Percentiles rank a stretch among this genome's conserved stretches.
phyloP scores from a whole-genome alignment of 73 alveolate genomes.

The Paramecium tetraurelia region DNA sequence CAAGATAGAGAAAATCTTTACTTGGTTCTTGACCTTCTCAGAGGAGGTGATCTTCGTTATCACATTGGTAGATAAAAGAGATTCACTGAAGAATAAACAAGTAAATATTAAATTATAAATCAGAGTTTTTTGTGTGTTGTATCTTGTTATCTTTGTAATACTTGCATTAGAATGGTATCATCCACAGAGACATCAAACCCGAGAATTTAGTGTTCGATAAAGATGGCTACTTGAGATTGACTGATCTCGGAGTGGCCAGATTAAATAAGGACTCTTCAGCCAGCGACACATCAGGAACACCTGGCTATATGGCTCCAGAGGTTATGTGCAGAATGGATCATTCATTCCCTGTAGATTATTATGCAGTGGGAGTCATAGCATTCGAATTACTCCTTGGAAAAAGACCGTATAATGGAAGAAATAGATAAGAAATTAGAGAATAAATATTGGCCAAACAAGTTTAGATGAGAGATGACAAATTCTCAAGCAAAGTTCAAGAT shows the following conservation, averaged over 20 bases:
- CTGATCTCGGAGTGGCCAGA: slow-evolving; percentile 81
- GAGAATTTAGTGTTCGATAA: slow-evolving; percentile 74
- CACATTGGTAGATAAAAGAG: slow-evolving; percentile 44
- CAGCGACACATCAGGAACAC: slow-evolving; percentile 82
- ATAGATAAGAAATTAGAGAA: slow-evolving; percentile 76
- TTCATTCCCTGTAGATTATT: slow-evolving; percentile 68
- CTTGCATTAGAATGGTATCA: slow-evolving; percentile 66
- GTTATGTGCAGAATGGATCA: slow-evolving; percentile 68
- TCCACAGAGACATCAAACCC: slow-evolving; percentile 76
- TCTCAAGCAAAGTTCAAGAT: slow-evolving; percentile 85
- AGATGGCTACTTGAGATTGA: slow-evolving; percentile 68
- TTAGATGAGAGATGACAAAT: slow-evolving; percentile 77
- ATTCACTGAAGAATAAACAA: slow-evolving; percentile 56
- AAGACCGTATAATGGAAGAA: slow-evolving; percentile 87
- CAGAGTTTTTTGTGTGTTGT: slow-evolving; percentile 66
- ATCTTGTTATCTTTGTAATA: slow-evolving; percentile 62
- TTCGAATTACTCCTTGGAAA: slow-evolving; percentile 75
- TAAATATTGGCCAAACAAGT: slow-evolving; percentile 68
- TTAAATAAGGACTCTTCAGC: slow-evolving; percentile 66
- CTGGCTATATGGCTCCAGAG: slow-evolving; percentile 87
- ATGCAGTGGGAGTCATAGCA: slow-evolving; percentile 76
- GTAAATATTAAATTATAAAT: not conserved
- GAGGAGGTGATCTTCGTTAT: slow-evolving; percentile 79
- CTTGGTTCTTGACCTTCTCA: slow-evolving; percentile 62
- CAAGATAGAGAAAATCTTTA: slow-evolving; percentile 68